Base-by-base conservation (phyloP, 768 basidiomycete genomes). In the Fistulinella prunicolor region DNA sequence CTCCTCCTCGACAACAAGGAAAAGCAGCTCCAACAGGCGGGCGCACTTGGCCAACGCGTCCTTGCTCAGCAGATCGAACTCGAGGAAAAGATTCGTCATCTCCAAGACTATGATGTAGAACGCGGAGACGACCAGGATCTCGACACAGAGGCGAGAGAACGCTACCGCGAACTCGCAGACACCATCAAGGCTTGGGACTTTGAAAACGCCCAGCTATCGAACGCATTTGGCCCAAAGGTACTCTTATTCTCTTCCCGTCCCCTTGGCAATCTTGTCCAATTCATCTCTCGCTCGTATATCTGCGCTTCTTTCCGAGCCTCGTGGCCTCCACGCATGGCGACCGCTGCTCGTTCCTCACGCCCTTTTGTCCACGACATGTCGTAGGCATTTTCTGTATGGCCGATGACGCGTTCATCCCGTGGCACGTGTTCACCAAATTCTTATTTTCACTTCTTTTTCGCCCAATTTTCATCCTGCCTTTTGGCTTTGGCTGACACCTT, bases 11-110 rank as follows among this genome's bases (percentile, higher is more conserved):
- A 92, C 70, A 78, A 74, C 65, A 97, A 97, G 76, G 89, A 94
- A 68, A 83, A 84, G 63, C 93, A 97, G 67, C 85, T 97, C 28
- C 85, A 91, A 54, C 87, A 91, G 55, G 91, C 92, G 5, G 94
- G 90, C 30, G 86, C 85, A 46, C 83, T 98, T 63, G 94, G 95
- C 43, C 93, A 96, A 70, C 87, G 90, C 66, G 83, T 98, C 59
- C 83, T 97, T 52, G 80, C 83, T 17, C 95, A 98, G 73, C 92
- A 92, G 70, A 85, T 90, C 71, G 90, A 95, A 63, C 81, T 97
- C 53, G 91, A 96, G 68, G 85, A 86, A 62, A 81, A 90, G 43
- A 90, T 97, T 50, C 76, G 81, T 37, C 86, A 87, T 61, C 75
- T 95, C 44, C 86, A 91, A 58, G 86, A 86, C 29, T 63, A 80